These are phyloP conservation scores for Trametes cubensis DNA, from an alignment of 768 basidiomycete genomes.

Conservation along the genomic window DNA sequence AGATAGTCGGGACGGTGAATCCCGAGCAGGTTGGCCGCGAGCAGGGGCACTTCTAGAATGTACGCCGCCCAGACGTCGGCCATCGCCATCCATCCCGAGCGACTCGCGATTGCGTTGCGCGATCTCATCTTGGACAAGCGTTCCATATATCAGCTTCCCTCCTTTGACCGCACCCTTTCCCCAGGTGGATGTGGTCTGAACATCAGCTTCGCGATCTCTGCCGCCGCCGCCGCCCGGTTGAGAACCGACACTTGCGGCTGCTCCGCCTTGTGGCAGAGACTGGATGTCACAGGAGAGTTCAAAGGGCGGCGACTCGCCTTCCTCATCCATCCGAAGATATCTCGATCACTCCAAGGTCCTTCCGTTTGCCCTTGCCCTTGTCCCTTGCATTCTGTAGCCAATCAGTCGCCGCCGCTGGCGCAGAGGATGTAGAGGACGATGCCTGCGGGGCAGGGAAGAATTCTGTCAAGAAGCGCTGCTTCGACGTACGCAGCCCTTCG, in stretches of 20 bases:
- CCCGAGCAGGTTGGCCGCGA: background rate
- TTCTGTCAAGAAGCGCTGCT: slow-evolving; percentile 51
- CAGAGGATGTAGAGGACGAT: background rate
- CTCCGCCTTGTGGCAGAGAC: slow-evolving; percentile 5
- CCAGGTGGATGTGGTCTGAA: no score
- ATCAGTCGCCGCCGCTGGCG: background rate
- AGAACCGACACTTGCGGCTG: slow-evolving; percentile 4
- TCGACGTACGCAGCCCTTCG: slow-evolving; percentile 44
- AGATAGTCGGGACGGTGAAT: background rate
- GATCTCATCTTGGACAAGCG: slow-evolving; percentile 41
- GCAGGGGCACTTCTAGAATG: background rate
- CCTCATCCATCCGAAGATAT: slow-evolving; percentile 14
- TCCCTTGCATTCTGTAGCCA: background rate
- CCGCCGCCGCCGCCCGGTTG: background rate
- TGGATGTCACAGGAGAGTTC: slow-evolving; percentile 17
- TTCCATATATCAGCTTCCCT: slow-evolving; percentile 24
- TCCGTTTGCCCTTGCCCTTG: background rate
- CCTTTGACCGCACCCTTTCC: background rate
- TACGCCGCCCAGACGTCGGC: slow-evolving; percentile 22
- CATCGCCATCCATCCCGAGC: slow-evolving; percentile 41
- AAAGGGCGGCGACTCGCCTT: background rate
- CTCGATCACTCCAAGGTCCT: background rate
- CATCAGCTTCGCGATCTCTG: no score
- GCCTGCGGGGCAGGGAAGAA: slow-evolving; percentile 45
- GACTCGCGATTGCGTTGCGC: slow-evolving; percentile 48